These are phyloP conservation scores for Thelonectria discophora DNA, from an alignment of 2,329 filamentous ascomycete species.

Conservation along the genomic window DNA sequence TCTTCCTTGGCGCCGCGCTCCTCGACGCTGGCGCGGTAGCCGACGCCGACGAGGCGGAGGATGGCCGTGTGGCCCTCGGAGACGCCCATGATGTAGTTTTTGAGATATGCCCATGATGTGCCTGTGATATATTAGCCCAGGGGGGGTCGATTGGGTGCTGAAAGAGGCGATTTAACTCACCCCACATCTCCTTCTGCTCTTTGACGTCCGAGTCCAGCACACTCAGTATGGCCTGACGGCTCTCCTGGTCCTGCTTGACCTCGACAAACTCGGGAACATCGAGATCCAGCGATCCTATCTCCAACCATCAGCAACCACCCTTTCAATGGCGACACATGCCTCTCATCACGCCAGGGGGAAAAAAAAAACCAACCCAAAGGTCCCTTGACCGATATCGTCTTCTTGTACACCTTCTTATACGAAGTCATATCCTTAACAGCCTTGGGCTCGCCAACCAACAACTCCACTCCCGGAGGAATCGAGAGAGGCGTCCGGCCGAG, in stretches of 20 bases:
- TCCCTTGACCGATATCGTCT: conserved; percentile 79
- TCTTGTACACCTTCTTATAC: conserved; percentile 68
- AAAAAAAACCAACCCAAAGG: conserved; percentile 71
- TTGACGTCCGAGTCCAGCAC: conserved; percentile 74
- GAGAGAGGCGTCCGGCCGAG: conserved; percentile 84
- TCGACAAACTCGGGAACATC: conserved; percentile 81
- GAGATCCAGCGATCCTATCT: conserved; percentile 75
- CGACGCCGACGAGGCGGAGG: conserved; percentile 90
- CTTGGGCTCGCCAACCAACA: conserved; percentile 72
- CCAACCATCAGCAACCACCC: conserved; percentile 27
- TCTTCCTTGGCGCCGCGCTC: conserved; percentile 75
- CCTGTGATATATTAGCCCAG: no score
- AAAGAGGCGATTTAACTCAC: conserved; percentile 56
- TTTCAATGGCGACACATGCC: neutral
- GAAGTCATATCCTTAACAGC: conserved; percentile 64
- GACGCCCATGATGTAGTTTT: conserved; percentile 91
- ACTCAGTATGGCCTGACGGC: conserved; percentile 71
- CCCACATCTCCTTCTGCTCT: conserved; percentile 95
- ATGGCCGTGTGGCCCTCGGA: conserved; percentile 97
- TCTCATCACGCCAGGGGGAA: neutral
- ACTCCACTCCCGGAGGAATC: conserved; percentile 83
- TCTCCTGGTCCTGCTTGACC: conserved; percentile 71
- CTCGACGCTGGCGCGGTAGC: conserved; percentile 91
- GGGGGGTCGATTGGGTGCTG: conserved; percentile 5
- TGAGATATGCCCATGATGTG: conserved; percentile 87